Base-by-base conservation (phyloP, 2,329 filamentous ascomycete genomes). In the Xylariaceae sp. region DNA sequence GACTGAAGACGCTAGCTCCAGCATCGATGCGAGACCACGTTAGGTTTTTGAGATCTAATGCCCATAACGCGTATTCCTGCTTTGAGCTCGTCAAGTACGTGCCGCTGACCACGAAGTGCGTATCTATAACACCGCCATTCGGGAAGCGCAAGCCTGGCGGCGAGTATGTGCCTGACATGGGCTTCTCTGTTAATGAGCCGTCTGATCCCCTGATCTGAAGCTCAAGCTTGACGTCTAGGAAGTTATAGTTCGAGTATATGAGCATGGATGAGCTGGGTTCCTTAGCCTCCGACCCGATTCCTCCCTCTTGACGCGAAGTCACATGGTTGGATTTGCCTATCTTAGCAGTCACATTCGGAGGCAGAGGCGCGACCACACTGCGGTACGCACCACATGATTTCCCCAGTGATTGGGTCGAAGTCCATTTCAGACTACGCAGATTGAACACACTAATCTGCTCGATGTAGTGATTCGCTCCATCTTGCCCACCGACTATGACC, bases 371-470 rank as follows among this genome's bases (percentile, higher is more conserved):
- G 28, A 96, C 93, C 16, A 99, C 95, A 71, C 93, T 97, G 63
- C 95, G 87, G 74, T 99, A 99, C 1, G 95, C 95, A 61, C 95
- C 95, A 71, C 95, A 99, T 69, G 92, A 96, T 74, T 94, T 91
- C 47, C 92, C 93, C 41, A 98, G 81, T 1, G 88, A 82, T 62
- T 91, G 91, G 1, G 92, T 97, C 16, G 90, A 91, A 1, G 92
- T 96, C 95, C 95, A 99, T 75, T 95, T 96, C 58, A 98, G 78
- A 72, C 92, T 97, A 45, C 95, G 86, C 23, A 99, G 80, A 69
- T 99, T 99, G 80, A 99, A 99, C 2, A 99, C 92, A 71, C 92
- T 98, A 63, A 99, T 96, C 75, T 99, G 92, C 74, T 99, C 94
- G 65, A 99, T 99, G 71, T 99, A 99, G 73, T 96, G 93, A 73